phyloP scores from a whole-genome alignment of 1,284 basidiomycete species.

The Porogramme epimiltina region DNA sequence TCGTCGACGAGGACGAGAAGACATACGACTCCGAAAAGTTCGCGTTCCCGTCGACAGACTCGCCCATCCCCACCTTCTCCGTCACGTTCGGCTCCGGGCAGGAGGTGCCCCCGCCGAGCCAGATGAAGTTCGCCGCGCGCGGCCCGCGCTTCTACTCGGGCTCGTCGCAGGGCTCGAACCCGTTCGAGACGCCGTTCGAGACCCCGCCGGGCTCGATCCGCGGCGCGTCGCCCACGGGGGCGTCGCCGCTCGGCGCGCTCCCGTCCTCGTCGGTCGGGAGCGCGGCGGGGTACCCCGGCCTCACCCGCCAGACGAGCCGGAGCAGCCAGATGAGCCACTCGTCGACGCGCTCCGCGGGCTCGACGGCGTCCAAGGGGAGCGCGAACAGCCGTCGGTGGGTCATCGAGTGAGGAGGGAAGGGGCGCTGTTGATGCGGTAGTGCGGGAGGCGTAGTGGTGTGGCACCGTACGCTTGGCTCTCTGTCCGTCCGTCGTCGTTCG shows the following conservation, averaged over 20 bases:
- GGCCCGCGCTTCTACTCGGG: slow-evolving; percentile 53
- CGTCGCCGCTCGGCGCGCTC: too few relatives aligned
- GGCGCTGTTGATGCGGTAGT: too few relatives aligned
- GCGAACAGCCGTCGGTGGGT: slow-evolving; percentile 47
- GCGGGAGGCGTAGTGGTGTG: too few relatives aligned
- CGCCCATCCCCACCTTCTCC: slow-evolving; percentile 52
- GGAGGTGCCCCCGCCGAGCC: slow-evolving; percentile 40
- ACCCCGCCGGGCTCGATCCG: slow-evolving; percentile 2
- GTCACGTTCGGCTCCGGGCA: slow-evolving; percentile 45
- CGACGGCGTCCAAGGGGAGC: slow-evolving; percentile 13
- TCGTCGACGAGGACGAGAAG: slow-evolving; percentile 42
- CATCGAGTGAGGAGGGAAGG: slow-evolving; percentile 46
- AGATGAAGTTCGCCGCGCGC: slow-evolving; percentile 42
- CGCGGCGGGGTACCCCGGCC: background rate
- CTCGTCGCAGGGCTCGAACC: slow-evolving; percentile 8
- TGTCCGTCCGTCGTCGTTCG: background rate
- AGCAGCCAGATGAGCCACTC: slow-evolving; percentile 21
- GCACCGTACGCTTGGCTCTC: too few relatives aligned
- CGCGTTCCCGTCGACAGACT: slow-evolving; percentile 58
- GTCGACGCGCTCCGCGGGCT: slow-evolving; percentile 9
- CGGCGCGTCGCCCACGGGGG: too few relatives aligned
- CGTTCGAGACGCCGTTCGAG: slow-evolving; percentile 19
- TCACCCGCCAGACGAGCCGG: slow-evolving; percentile 16
- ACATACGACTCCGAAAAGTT: slow-evolving; percentile 54
- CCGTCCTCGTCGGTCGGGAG: too few relatives aligned